These are phyloP conservation scores for Hericium coralloides DNA, from an alignment of 768 basidiomycete genomes.

Conservation along the genomic window DNA sequence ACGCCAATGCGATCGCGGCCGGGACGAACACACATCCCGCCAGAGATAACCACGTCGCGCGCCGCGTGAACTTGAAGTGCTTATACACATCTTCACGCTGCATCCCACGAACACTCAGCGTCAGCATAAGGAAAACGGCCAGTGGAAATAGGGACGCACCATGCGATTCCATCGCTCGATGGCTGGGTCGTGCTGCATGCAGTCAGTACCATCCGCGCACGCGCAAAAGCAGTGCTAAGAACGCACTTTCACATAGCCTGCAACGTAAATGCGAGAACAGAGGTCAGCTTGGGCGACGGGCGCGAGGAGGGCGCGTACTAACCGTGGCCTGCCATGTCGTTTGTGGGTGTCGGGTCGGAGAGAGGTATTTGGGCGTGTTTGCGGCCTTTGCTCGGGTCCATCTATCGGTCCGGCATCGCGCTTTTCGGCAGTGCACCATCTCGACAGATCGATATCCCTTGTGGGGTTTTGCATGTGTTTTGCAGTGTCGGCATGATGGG, in stretches of 20 bases:
- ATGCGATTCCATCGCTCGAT: constrained; percentile 52
- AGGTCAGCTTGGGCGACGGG: neutral
- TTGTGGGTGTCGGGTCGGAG: constrained; percentile 3
- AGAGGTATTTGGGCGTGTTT: constrained; percentile 17
- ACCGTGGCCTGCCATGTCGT: constrained; percentile 63
- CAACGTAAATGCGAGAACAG: neutral
- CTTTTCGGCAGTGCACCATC: too few species aligned
- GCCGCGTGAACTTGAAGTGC: constrained; percentile 71
- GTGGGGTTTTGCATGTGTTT: too few species aligned
- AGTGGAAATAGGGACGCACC: constrained; percentile 27
- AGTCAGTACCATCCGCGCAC: constrained; percentile 5
- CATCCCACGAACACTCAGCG: neutral
- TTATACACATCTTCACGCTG: constrained; percentile 83
- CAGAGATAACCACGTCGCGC: constrained; percentile 51
- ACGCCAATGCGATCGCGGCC: constrained; percentile 40
- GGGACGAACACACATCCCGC: constrained; percentile 63
- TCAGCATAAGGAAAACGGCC: neutral
- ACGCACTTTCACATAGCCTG: constrained; percentile 53
- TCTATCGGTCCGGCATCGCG: too few species aligned
- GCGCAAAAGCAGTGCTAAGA: neutral
- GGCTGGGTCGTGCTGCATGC: constrained; percentile 35
- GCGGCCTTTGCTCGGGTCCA: neutral
- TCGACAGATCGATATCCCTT: too few species aligned
- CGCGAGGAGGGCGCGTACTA: constrained; percentile 14
- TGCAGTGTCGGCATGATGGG: too few species aligned